phyloP scores from a whole-genome alignment of 2,329 filamentous ascomycete genomes.

The Ceratocystis harringtonii region DNA sequence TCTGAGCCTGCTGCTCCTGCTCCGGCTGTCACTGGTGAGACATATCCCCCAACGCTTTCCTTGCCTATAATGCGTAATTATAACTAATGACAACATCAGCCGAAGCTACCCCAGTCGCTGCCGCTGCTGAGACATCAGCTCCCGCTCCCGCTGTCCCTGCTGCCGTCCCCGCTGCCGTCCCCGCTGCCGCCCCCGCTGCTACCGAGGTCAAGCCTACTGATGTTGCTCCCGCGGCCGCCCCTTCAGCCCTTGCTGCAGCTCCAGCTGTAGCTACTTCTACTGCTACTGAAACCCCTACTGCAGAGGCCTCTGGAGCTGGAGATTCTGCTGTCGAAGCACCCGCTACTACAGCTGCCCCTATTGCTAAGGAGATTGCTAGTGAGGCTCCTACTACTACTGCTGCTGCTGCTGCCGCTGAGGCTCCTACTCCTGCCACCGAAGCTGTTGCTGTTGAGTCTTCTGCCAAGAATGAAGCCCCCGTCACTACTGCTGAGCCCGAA shows the following conservation, averaged over 20 bases:
- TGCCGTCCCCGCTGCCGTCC: background rate
- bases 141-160: background rate
- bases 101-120: no score
- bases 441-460: conserved; percentile 10
- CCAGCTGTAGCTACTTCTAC: background rate
- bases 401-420: conserved; percentile 13
- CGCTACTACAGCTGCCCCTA: conserved; percentile 20
- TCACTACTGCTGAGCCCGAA: conserved; percentile 12
- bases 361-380: conserved; percentile 17
- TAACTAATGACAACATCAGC: no score
- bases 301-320: conserved; percentile 1
- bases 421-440: conserved; percentile 1
- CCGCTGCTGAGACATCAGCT: conserved; percentile 20
- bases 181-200: conserved; percentile 20
- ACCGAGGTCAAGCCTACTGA: conserved; percentile 23
- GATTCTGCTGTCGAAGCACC: conserved; percentile 21
- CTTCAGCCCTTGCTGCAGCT: conserved; percentile 9
- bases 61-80: no score
- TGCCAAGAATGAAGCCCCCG: conserved; percentile 7
- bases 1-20: conserved; percentile 19
- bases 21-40: no score
- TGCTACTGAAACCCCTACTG: background rate
- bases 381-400: conserved; percentile 16
- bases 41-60: no score
- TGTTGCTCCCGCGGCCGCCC: conserved; percentile 15